phyloP scores from a whole-genome alignment of 345 rosid genomes.

The Dimocarpus longan region DNA sequence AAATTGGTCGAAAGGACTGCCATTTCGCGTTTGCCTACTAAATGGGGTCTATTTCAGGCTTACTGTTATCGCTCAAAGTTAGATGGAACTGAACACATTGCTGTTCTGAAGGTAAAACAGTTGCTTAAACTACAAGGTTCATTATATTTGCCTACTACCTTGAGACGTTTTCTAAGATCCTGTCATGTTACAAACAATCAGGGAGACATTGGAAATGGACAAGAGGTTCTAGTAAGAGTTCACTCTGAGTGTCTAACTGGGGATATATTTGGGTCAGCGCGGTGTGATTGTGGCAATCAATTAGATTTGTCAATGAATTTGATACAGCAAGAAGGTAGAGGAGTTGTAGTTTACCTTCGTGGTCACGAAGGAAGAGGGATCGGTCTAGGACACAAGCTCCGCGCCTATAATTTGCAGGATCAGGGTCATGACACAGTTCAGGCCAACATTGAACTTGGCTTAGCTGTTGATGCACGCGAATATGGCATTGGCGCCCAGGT shows the following conservation, averaged over 20 bases:
- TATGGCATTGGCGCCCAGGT: conserved; percentile 93
- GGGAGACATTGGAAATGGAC: conserved; percentile 79
- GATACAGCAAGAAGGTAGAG: conserved; percentile 70
- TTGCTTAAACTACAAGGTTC: not conserved
- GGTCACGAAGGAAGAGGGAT: conserved; percentile 97
- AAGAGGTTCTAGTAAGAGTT: conserved; percentile 82
- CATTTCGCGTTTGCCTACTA: conserved; percentile 70
- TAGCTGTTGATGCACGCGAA: conserved; percentile 82
- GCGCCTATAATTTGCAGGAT: conserved; percentile 85
- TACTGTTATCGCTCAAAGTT: conserved; percentile 74
- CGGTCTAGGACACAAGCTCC: conserved; percentile 84
- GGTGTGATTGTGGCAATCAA: conserved; percentile 90
- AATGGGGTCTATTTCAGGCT: conserved; percentile 78
- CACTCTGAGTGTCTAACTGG: conserved; percentile 92
- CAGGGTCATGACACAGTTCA: conserved; percentile 91
- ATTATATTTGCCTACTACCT: not conserved
- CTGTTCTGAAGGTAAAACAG: conserved; percentile 65
- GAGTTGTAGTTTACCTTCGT: conserved; percentile 76
- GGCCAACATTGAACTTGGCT: conserved; percentile 82
- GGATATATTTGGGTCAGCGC: conserved; percentile 78
- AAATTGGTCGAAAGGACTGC: conserved; percentile 68
- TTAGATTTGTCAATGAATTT: conserved; percentile 76
- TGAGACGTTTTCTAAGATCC: not conserved
- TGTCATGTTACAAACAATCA: conserved; percentile 22
- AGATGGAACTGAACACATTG: conserved; percentile 78